Base-by-base conservation (phyloP, 2,329 filamentous ascomycete genomes). In the Trichoderma atrobrunneum region DNA sequence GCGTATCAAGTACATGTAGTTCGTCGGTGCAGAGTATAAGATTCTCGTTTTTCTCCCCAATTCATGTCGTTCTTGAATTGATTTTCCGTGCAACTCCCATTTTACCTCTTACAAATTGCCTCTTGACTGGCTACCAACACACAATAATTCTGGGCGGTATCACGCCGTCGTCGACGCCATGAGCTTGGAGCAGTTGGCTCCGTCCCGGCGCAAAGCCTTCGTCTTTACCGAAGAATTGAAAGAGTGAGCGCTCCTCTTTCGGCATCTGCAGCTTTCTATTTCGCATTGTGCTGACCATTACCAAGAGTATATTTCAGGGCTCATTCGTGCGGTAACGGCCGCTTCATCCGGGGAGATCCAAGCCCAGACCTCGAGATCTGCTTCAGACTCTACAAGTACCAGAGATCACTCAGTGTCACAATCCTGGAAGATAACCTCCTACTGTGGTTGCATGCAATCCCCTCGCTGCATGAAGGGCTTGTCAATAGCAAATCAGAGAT, bases 351-450 rank as follows among this genome's bases (percentile, higher is more conserved):
- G 43, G 43, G 10, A 4, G 0, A 1, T 12, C 43, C 43, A 51
- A 51, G n/a, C n/a, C 0, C n/a, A 21, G 43, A 21, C n/a, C n/a
- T 51, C 5, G 43, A 51, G 4, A 12, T 51, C 4, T 51, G 43
- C 43, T 51, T 51, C 43, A 51, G 8, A 0, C 8, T 48, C n/a
- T 2, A 5, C 43, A 48, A 48, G 43, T 5, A 2, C 10, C 5
- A 21, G 43, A 12, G 1, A 18, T 21, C 1, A 1, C 3, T 12
- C 18, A 5, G 0, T 1, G 5, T 48, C 8, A 0, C 5, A 2
- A 48, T 48, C 43, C 8, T 3, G 8, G 8, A 48, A 2, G n/a
- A 48, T 2, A 12, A 51, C 5, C 43, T 51, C n/a, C 4, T 21
- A 51, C 43, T 6, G n/a, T 51, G 43, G 43, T 0, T 51, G 43